phyloP scores from a whole-genome alignment of 2,329 filamentous ascomycete species.

The Colletotrichum sidae region DNA sequence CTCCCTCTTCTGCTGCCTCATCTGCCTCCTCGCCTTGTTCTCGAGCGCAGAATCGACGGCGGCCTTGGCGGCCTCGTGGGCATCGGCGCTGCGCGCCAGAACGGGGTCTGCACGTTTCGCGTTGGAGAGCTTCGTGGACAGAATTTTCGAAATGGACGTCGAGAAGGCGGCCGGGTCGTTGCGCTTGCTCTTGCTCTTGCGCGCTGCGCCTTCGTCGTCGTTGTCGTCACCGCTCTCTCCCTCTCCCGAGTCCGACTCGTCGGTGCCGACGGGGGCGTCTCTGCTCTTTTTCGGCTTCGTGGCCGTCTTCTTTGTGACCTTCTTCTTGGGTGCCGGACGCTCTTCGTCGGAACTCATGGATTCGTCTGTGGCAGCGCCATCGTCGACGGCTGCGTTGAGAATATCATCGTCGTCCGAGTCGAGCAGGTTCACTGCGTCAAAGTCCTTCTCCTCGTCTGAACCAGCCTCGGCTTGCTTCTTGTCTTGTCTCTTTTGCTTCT shows the following conservation, averaged over 20 bases:
- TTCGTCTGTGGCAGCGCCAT: conserved; percentile 54
- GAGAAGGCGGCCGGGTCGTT: conserved; percentile 94
- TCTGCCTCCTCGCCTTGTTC: conserved; percentile 79
- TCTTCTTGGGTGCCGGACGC: conserved; percentile 43
- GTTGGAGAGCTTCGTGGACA: conserved; percentile 87
- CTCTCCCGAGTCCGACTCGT: conserved; percentile 47
- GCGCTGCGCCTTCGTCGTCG: conserved; percentile 51
- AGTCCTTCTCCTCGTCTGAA: conserved; percentile 55
- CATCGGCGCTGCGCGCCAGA: conserved; percentile 83
- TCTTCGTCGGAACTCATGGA: conserved; percentile 52
- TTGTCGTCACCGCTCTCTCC: conserved; percentile 41
- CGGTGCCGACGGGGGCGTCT: conserved; percentile 38
- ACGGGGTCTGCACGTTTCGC: conserved; percentile 89
- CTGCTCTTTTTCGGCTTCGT: conserved; percentile 40
- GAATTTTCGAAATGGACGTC: conserved; percentile 91
- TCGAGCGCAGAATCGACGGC: conserved; percentile 83
- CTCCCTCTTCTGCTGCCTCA: conserved; percentile 83
- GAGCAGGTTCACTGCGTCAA: conserved; percentile 64
- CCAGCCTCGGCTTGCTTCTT: conserved; percentile 67
- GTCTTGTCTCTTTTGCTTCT: conserved; percentile 59
- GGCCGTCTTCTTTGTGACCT: conserved; percentile 39
- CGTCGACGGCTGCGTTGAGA: conserved; percentile 64
- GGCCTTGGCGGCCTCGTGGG: conserved; percentile 77
- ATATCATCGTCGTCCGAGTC: conserved; percentile 70
- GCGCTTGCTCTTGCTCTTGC: conserved; percentile 76